Base-by-base conservation (phyloP, 129 eudicot species). In the Mikania micrantha region DNA sequence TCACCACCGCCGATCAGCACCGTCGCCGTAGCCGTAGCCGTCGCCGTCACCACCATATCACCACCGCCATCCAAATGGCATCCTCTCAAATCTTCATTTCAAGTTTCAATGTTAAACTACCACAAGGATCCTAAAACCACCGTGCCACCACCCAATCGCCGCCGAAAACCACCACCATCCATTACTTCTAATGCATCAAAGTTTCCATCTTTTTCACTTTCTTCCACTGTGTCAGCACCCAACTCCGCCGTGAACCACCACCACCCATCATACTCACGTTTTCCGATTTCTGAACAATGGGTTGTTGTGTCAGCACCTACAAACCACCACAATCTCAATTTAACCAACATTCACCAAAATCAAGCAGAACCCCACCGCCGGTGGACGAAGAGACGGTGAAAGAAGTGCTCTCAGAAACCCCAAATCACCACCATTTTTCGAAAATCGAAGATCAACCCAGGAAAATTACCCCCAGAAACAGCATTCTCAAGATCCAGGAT, bases 361-460 rank as follows among this genome's bases (percentile, higher is more conserved):
- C 77, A 66, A 74, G 79, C 79, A n/a, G 79, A 66, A 73, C 85
- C 31, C 85, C 87, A 22, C 91, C 81, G 54, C 69, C 78, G 44
- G 62, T 77, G 16, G 91, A 82, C 39, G 90, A 87, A 75, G 95
- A 87, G 44, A 71, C 85, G 1, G 90, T 87, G 39, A 87, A 87
- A 69, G 90, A 87, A 65, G 95, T 84, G 4, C 87, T 84, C 17
- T 66, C 90, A 0, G 95, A 87, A 59, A 81, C 85, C 16, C 81
- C 84, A 1, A 60, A 66, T 7, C 62, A 69, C 45, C 73, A 71
- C 17, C 82, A 67, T 48, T 71, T 61, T 34, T 19, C 60, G 16
- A 68, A 73, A 36, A 59, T 53, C 67, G 72, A 67, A 34, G 38
- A 71, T n/a, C 32, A 60, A 32, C 78, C 69, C 31, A 72, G 66